Conservation (phyloP, 495 filamentous ascomycete genomes). For the Entonaema liquescens region DNA sequence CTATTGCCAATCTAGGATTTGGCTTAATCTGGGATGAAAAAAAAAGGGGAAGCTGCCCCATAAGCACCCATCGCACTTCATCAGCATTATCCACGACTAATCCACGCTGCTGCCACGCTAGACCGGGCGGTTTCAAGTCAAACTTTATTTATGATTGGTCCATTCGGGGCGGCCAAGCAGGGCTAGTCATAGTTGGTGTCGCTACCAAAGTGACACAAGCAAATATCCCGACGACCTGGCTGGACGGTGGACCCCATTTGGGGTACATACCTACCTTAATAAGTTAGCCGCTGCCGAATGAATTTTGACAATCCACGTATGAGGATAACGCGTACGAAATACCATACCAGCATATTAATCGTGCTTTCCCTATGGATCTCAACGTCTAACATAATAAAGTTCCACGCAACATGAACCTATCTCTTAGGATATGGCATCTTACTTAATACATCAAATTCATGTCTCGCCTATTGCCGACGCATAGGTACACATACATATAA, state of each 20-base stretch:
- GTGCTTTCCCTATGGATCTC: neutral
- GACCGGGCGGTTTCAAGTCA: constrained; percentile 38
- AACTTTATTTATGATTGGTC: constrained; percentile 38
- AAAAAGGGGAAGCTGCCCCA: constrained; percentile 16
- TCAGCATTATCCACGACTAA: neutral
- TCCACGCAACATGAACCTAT: no score
- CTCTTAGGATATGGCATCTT: no score
- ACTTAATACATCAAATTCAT: no score
- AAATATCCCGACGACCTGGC: constrained; percentile 41
- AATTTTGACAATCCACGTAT: constrained; percentile 5
- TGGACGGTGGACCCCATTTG: constrained; percentile 5
- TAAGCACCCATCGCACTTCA: neutral
- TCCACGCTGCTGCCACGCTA: constrained; percentile 26
- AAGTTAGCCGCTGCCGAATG: neutral
- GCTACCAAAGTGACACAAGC: constrained; percentile 31
- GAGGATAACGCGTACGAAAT: neutral
- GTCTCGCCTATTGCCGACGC: no score
- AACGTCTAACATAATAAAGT: no score
- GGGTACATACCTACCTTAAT: constrained; percentile 1
- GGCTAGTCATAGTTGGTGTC: constrained; percentile 27
- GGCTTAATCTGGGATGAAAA: no score
- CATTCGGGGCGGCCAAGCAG: constrained; percentile 19
- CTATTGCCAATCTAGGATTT: constrained; percentile 13
- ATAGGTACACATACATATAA: no score
- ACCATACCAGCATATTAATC: no score